Evolutionary conservation across 345 rosid genomes (phyloP).

Genomic region (Nasturtium officinale): DNA sequence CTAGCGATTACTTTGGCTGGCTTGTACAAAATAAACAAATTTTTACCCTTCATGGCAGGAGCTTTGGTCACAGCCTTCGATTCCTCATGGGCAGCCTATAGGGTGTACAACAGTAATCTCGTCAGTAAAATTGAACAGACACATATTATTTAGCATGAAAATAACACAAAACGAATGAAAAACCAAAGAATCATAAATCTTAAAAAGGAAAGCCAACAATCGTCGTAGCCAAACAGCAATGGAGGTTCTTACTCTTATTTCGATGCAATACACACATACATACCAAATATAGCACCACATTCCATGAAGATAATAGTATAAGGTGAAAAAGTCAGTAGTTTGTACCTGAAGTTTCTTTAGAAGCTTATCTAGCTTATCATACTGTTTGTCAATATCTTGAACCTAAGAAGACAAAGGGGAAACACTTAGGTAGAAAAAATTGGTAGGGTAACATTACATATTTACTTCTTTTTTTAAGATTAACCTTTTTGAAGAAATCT

Average conservation of each 20-base stretch:
- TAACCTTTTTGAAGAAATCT: conserved; percentile 86
- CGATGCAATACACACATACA: neutral
- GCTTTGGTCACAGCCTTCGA: conserved; percentile 93
- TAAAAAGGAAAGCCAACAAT: conserved; percentile 4
- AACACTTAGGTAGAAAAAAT: neutral
- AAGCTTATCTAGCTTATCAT: conserved; percentile 75
- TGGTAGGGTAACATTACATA: neutral
- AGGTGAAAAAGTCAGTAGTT: neutral
- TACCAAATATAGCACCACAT: neutral
- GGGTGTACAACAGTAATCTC: neutral
- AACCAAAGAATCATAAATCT: conserved; percentile 5
- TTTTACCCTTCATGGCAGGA: conserved; percentile 83
- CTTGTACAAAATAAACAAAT: neutral
- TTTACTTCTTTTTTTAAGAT: neutral
- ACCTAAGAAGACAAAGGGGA: conserved; percentile 55
- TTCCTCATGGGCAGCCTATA: conserved; percentile 91
- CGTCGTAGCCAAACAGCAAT: conserved; percentile 4
- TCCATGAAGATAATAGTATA: neutral
- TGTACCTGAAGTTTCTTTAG: conserved; percentile 89
- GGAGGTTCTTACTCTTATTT: neutral
- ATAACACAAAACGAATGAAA: conserved; percentile 18
- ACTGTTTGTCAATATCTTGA: conserved; percentile 85
- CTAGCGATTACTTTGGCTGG: neutral
- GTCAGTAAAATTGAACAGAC: neutral
- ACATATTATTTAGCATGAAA: neutral